Percentiles rank a stretch among this genome's conserved stretches.
phyloP scores from a whole-genome alignment of 2,329 filamentous ascomycete species.

The Cadophora sp. region DNA sequence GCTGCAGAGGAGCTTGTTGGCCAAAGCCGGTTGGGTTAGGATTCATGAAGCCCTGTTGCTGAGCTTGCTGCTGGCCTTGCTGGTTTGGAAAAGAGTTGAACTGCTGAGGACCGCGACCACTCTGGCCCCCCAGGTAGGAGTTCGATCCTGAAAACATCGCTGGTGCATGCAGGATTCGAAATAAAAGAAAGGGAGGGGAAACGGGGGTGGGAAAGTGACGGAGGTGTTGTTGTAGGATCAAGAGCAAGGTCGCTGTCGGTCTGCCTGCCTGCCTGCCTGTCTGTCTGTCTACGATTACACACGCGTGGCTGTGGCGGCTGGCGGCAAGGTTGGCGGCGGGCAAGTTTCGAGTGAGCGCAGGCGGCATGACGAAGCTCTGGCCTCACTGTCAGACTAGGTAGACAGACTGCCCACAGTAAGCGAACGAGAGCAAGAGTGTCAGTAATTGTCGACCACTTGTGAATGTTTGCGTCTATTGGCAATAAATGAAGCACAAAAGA shows the following conservation, averaged over 20 bases:
- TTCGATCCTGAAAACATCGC: constrained; percentile 91
- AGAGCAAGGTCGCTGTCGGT: neutral
- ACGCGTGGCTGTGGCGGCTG: constrained; percentile 24
- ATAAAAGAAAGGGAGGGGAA: constrained; percentile 18
- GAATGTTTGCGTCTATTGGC: too few relatives aligned
- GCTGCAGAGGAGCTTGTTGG: constrained; percentile 46
- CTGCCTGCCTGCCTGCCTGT: too few relatives aligned
- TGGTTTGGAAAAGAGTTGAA: constrained; percentile 55
- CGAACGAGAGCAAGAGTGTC: neutral
- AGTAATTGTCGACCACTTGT: too few relatives aligned
- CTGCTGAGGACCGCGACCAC: constrained; percentile 70
- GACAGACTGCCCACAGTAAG: neutral
- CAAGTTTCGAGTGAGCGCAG: neutral
- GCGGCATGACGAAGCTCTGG: constrained; percentile 14
- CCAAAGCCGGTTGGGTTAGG: constrained; percentile 45
- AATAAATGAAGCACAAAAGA: too few relatives aligned
- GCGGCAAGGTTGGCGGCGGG: constrained; percentile 3
- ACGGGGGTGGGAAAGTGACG: constrained; percentile 17
- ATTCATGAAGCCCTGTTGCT: constrained; percentile 48
- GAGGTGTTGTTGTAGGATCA: constrained; percentile 9
- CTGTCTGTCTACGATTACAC: constrained; percentile 10
- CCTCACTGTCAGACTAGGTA: neutral
- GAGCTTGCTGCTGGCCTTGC: constrained; percentile 35
- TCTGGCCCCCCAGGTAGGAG: constrained; percentile 81
- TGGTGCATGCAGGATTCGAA: constrained; percentile 13